phyloP scores from a whole-genome alignment of 768 basidiomycete species.

The Hirschioporus abietinus region DNA sequence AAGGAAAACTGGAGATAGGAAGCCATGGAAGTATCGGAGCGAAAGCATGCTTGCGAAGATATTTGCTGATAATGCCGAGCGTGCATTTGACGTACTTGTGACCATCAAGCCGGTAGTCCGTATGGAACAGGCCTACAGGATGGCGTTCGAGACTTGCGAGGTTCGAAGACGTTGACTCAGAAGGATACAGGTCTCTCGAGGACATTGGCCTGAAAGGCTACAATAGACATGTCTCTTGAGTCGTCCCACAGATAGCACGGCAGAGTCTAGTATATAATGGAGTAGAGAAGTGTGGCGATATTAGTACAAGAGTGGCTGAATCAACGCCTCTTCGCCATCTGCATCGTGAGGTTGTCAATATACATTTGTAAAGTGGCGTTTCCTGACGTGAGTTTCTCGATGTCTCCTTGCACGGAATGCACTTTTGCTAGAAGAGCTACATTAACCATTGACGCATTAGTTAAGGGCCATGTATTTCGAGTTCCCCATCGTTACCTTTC shows the following conservation, averaged over 20 bases:
- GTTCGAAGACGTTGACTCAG: no score
- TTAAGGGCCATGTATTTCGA: background rate
- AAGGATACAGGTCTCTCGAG: no score
- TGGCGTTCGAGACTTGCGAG: no score
- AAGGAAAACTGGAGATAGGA: background rate
- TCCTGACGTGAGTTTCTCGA: conserved; percentile 74
- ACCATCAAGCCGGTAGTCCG: no score
- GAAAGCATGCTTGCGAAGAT: background rate
- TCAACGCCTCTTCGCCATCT: conserved; percentile 78
- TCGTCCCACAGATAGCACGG: no score
- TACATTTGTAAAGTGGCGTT: conserved; percentile 86
- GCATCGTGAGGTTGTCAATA: conserved; percentile 83
- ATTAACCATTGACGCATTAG: conserved; percentile 4
- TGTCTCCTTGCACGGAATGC: conserved; percentile 65
- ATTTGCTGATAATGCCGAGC: background rate
- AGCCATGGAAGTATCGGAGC: background rate
- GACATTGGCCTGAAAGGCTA: no score
- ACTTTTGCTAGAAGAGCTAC: conserved; percentile 65
- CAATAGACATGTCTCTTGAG: no score
- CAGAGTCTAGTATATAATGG: no score
- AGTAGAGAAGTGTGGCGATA: background rate
- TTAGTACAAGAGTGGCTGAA: background rate
- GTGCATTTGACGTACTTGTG: no score
- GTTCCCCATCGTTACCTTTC: conserved; percentile 44
- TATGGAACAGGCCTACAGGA: no score